Base-by-base conservation (phyloP, 1,284 basidiomycete genomes). In the Lignosus rhinocerotis region DNA sequence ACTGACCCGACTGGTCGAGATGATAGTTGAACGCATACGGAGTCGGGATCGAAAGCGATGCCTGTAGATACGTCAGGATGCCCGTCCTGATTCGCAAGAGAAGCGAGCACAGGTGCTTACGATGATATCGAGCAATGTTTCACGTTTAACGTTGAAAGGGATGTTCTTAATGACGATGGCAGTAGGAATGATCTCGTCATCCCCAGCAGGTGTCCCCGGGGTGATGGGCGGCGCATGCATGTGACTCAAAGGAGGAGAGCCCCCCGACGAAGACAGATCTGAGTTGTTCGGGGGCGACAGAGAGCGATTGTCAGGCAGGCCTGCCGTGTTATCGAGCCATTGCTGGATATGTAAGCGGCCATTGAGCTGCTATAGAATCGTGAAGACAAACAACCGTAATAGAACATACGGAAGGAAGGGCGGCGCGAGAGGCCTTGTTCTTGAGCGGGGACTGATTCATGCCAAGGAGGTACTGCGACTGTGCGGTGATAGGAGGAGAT, bases 21-120 rank as follows among this genome's bases (percentile, higher is more conserved):
- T 98, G 95, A 72, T 97, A 97, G 76, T 99, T 99, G 86, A 99
- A 99, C 21, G 97, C 97, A 73, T 99, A 99, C n/a, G 97, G 97
- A 19, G 96, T 92, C 58, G 96, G 96, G 69, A 98, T 97, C 36
- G 90, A 85, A 61, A 99, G 80, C 61, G 94, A 97, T 69, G 92
- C 88, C 92, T 93, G 66, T 47, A 46, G 46, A 52, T 52, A 11
- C 25, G 41, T 49, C 31, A 51, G 48, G 52, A 46, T 51, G 30
- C 52, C 51, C 43, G 49, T 55, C 34, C 55, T 47, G 47, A 61
- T 53, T 39, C 34, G 65, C 46, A 61, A n/a, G 14, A 49, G 61
- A 51, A 52, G 46, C 21, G 50, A 51, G 60, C 48, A 51, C 45
- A 19, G 19, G 30, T 16, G 83, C 90, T 65, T 65, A 95, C 94